These are phyloP conservation scores for Hyparrhenia diplandra DNA, from an alignment of 176 grass and related monocot genomes.

Conservation along the genomic window DNA sequence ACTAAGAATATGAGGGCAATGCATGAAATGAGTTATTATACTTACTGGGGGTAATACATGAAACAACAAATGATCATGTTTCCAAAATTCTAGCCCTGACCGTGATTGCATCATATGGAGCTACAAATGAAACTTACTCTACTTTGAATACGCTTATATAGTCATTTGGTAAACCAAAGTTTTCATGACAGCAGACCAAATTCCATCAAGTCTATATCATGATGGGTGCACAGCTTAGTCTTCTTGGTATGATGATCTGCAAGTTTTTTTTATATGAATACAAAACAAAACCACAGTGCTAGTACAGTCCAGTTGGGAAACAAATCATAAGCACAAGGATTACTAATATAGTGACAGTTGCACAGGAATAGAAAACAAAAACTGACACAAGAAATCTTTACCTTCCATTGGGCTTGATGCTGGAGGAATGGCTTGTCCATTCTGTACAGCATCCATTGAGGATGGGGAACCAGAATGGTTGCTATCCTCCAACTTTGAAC, in stretches of 20 bases:
- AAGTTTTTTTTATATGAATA: not conserved
- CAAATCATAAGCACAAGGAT: slow-evolving; percentile 10
- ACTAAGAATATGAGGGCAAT: not conserved
- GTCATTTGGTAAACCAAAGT: not conserved
- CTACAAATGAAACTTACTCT: not conserved
- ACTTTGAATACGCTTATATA: not conserved
- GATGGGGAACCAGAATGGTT: slow-evolving; percentile 87
- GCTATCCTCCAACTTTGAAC: slow-evolving; percentile 91
- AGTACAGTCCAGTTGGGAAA: slow-evolving; percentile 1
- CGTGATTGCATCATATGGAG: not conserved
- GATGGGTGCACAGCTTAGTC: not conserved
- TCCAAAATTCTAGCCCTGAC: not conserved
- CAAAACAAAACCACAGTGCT: slow-evolving; percentile 9
- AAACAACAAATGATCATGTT: not conserved
- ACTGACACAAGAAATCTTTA: slow-evolving; percentile 17
- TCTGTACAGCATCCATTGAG: slow-evolving; percentile 72
- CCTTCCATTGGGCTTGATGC: slow-evolving; percentile 75
- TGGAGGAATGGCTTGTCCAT: slow-evolving; percentile 61
- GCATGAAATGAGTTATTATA: not conserved
- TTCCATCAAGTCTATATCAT: not conserved
- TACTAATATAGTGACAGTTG: not conserved
- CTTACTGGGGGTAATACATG: not conserved
- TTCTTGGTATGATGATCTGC: not conserved
- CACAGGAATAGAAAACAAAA: not conserved
- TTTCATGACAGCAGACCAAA: not conserved